phyloP scores from a whole-genome alignment of 1,284 basidiomycete genomes.

The Mycosarcoma mackinlayi region DNA sequence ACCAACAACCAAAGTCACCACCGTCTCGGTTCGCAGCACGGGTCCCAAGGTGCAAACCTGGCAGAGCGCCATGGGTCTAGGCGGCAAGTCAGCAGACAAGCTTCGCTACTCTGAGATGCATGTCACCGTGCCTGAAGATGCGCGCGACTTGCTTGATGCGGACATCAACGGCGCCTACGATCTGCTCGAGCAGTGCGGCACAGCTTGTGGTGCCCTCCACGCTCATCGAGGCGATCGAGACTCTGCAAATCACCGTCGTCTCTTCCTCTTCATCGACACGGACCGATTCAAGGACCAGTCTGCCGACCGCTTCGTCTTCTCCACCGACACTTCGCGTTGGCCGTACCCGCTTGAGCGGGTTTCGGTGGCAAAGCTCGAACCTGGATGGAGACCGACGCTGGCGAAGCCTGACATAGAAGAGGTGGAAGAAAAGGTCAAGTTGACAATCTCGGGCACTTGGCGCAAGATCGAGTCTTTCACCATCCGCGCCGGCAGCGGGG shows the following conservation, averaged over 20 bases:
- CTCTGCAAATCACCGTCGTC: slow-evolving; percentile 69
- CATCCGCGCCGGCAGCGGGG: slow-evolving; percentile 20
- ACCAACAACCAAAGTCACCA: slow-evolving; percentile 74
- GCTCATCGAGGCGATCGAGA: slow-evolving; percentile 72
- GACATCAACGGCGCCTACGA: slow-evolving; percentile 82
- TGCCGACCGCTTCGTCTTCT: slow-evolving; percentile 56
- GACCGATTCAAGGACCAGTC: slow-evolving; percentile 51
- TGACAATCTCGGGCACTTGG: slow-evolving; percentile 48
- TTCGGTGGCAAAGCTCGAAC: slow-evolving; percentile 39
- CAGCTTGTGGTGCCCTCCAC: slow-evolving; percentile 87
- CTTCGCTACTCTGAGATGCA: slow-evolving; percentile 77
- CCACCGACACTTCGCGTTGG: slow-evolving; percentile 48
- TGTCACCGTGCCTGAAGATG: slow-evolving; percentile 74
- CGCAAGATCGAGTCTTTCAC: slow-evolving; percentile 20
- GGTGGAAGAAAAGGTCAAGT: slow-evolving; percentile 39
- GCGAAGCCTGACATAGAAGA: slow-evolving; percentile 20
- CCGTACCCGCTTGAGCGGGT: slow-evolving; percentile 55
- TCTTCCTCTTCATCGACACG: slow-evolving; percentile 59
- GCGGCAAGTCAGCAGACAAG: slow-evolving; percentile 76
- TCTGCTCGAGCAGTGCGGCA: slow-evolving; percentile 86
- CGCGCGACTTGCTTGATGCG: slow-evolving; percentile 76
- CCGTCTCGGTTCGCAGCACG: slow-evolving; percentile 76
- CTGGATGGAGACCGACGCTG: slow-evolving; percentile 50
- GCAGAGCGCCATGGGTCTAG: slow-evolving; percentile 84
- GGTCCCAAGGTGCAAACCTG: slow-evolving; percentile 83